These are phyloP conservation scores for Sarocladium brachiariae DNA, from an alignment of 2,329 filamentous ascomycete species.

Conservation along the genomic window DNA sequence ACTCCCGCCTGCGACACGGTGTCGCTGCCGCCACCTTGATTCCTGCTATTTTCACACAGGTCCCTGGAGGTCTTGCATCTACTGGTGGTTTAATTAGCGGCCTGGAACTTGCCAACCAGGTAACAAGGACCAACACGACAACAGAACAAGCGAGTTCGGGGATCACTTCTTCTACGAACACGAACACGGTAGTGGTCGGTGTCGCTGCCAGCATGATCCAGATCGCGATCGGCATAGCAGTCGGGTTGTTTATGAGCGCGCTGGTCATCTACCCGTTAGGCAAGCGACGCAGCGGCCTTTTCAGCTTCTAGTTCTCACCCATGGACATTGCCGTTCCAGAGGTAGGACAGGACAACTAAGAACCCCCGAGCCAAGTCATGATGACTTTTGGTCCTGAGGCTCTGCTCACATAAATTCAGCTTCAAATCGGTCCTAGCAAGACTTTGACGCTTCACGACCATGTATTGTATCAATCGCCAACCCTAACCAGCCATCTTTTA, in stretches of 20 bases:
- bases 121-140: slow-evolving; percentile 23
- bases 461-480: too few species aligned
- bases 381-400: too few species aligned
- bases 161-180: slow-evolving; percentile 11
- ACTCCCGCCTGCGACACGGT: slow-evolving; percentile 54
- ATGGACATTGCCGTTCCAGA: background rate
- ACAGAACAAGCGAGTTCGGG: slow-evolving; percentile 11
- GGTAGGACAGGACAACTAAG: background rate
- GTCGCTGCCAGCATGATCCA: slow-evolving; percentile 45
- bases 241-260: slow-evolving; percentile 43
- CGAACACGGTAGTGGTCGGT: slow-evolving; percentile 35
- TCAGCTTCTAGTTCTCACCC: slow-evolving; percentile 32
- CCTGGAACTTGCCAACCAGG: slow-evolving; percentile 34
- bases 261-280: slow-evolving; percentile 42
- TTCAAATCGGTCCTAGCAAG: too few species aligned
- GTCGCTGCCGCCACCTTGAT: slow-evolving; percentile 40
- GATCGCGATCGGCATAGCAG: slow-evolving; percentile 45
- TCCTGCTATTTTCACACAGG: slow-evolving; percentile 42
- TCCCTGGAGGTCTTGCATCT: slow-evolving; percentile 40
- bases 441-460: too few species aligned
- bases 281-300: slow-evolving; percentile 42
- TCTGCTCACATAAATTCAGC: too few species aligned
- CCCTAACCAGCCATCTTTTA: too few species aligned
- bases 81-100: slow-evolving; percentile 40
- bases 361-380: background rate